phyloP scores from a whole-genome alignment of 352 stramenopile species.

The Phytophthora gonapodyides region DNA sequence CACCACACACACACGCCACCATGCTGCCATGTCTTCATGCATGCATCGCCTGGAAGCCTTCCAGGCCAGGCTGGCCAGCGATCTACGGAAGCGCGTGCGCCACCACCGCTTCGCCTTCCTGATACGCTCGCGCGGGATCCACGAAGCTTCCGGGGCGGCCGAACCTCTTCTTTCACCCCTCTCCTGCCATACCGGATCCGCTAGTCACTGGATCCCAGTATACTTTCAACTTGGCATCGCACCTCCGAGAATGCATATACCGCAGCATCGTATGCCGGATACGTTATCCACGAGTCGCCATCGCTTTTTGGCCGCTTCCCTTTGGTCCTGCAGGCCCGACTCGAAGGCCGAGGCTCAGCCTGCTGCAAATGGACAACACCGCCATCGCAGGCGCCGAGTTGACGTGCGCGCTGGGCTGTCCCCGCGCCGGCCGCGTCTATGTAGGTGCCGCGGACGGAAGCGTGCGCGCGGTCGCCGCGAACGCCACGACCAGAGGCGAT shows the following conservation, averaged over 20 bases:
- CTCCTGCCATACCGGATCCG: no score
- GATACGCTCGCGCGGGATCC: not conserved
- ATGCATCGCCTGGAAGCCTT: no score
- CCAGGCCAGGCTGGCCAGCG: not conserved
- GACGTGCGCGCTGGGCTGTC: conserved; percentile 30
- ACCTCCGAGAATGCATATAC: not conserved
- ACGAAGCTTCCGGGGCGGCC: not conserved
- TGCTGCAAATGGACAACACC: conserved; percentile 33
- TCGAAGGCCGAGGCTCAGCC: no score
- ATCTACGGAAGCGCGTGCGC: conserved; percentile 16
- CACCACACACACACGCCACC: no score
- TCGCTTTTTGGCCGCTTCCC: not conserved
- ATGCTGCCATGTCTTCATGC: no score
- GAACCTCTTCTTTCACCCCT: conserved; percentile 10
- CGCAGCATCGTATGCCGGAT: no score
- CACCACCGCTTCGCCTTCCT: not conserved
- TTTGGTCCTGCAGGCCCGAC: not conserved
- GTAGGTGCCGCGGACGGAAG: conserved; percentile 33
- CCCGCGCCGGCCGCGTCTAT: conserved; percentile 27
- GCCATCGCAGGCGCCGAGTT: conserved; percentile 13
- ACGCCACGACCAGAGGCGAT: conserved; percentile 6
- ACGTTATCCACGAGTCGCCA: no score
- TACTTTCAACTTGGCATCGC: not conserved
- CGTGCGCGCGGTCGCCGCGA: conserved; percentile 32
- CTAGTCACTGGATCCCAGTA: not conserved